phyloP scores from a whole-genome alignment of 768 basidiomycete genomes.

The Panus rudis region DNA sequence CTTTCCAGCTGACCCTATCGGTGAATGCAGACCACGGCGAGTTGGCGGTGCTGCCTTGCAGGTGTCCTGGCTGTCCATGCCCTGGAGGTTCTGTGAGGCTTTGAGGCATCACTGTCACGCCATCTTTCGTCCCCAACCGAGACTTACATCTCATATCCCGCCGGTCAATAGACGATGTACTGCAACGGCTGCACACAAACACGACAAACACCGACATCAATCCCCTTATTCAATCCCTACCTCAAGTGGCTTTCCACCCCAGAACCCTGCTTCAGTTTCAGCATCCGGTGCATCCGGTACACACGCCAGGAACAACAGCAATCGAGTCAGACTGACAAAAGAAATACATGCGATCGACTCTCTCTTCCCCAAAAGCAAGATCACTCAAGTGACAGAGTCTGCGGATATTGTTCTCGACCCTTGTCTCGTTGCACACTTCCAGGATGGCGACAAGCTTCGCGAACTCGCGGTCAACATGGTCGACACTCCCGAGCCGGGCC shows the following conservation, averaged over 20 bases:
- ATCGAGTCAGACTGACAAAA: no score
- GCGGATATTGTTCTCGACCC: not conserved
- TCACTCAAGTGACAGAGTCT: no score
- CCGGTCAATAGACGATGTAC: constrained; percentile 5
- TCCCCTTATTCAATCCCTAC: no score
- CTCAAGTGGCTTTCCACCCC: no score
- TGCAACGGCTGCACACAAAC: no score
- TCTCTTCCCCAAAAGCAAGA: no score
- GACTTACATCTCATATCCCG: constrained; percentile 11
- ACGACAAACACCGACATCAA: no score
- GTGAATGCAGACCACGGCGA: constrained; percentile 27
- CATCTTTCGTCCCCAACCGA: constrained; percentile 18
- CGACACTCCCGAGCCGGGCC: constrained; percentile 28
- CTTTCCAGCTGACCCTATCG: constrained; percentile 3
- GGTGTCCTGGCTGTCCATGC: constrained; percentile 61
- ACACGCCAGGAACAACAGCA: no score
- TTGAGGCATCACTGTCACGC: constrained; percentile 45
- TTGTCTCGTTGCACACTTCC: constrained; percentile 6
- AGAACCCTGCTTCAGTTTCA: no score
- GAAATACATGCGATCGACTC: no score
- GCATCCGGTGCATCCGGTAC: no score
- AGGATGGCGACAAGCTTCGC: constrained; percentile 13
- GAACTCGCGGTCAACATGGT: constrained; percentile 29
- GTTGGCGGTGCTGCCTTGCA: constrained; percentile 27
- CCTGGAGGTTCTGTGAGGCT: constrained; percentile 52